phyloP scores from a whole-genome alignment of 2,329 filamentous ascomycete genomes.

The Tolypocladium sp. region DNA sequence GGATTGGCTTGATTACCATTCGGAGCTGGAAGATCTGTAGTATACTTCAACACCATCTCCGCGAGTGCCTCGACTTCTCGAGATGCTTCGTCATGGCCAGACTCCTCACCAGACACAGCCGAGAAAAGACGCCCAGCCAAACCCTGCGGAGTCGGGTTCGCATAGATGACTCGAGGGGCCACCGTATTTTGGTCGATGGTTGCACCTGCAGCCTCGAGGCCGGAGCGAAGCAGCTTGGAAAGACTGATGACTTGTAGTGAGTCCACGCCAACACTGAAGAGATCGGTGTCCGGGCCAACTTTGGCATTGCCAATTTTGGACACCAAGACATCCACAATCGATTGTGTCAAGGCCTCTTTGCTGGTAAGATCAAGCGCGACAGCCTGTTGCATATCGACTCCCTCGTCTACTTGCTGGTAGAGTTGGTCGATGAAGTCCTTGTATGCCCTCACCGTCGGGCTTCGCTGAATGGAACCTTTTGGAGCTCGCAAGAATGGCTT shows the following conservation, averaged over 20 bases:
- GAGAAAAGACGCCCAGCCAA: constrained; percentile 8
- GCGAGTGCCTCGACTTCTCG: constrained; percentile 3
- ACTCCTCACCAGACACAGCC: not conserved
- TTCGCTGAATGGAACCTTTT: constrained; percentile 36
- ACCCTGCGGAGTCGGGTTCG: constrained; percentile 14
- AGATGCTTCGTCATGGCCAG: not conserved
- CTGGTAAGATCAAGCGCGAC: constrained; percentile 11
- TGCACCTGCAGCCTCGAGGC: constrained; percentile 8
- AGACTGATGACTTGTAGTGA: constrained; percentile 27
- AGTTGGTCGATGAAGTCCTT: constrained; percentile 33
- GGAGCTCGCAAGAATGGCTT: constrained; percentile 34
- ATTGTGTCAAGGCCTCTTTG: constrained; percentile 11
- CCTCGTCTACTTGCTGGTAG: constrained; percentile 20
- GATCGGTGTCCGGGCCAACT: constrained; percentile 19
- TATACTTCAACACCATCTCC: constrained; percentile 18
- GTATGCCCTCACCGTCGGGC: constrained; percentile 29
- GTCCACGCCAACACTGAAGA: constrained; percentile 29
- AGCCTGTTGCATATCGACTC: not conserved
- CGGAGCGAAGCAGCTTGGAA: constrained; percentile 8
- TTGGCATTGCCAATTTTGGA: constrained; percentile 6
- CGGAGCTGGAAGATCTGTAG: constrained; percentile 11
- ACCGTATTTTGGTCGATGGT: constrained; percentile 5
- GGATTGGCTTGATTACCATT: constrained; percentile 12
- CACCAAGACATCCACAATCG: constrained; percentile 11
- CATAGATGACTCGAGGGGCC: constrained; percentile 16